Percentiles rank a stretch among this genome's conserved stretches.
phyloP scores from a whole-genome alignment of 208 protist genomes.

The Trichomonas vaginalis region DNA sequence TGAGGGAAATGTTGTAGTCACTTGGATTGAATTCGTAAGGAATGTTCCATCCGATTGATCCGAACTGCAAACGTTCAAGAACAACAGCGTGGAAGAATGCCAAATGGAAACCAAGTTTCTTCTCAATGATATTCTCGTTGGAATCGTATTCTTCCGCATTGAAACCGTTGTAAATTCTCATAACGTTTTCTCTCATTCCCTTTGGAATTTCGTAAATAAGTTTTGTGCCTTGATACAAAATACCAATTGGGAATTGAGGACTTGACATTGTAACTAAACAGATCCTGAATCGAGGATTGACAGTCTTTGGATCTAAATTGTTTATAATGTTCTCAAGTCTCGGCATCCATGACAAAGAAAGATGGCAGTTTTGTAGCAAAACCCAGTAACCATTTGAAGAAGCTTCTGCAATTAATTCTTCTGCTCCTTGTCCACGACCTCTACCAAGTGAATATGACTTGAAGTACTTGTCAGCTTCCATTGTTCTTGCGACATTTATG shows the following conservation, averaged over 20 bases:
- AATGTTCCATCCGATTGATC: constrained; percentile 81
- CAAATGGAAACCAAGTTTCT: constrained; percentile 77
- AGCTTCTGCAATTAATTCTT: constrained; percentile 66
- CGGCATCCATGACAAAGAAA: constrained; percentile 24
- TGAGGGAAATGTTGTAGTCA: constrained; percentile 75
- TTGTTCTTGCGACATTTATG: constrained; percentile 61
- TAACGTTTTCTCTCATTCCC: constrained; percentile 75
- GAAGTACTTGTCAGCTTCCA: constrained; percentile 49
- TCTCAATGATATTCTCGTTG: constrained; percentile 39
- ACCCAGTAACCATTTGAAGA: constrained; percentile 53
- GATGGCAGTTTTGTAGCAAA: constrained; percentile 58
- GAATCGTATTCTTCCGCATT: not conserved
- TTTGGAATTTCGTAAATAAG: constrained; percentile 94
- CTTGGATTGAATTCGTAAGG: constrained; percentile 91
- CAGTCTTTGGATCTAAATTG: constrained; percentile 30
- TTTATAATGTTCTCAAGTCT: not conserved
- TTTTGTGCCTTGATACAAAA: constrained; percentile 89
- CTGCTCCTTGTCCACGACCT: constrained; percentile 72
- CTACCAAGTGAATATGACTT: constrained; percentile 74
- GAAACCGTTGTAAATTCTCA: constrained; percentile 55
- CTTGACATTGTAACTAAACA: constrained; percentile 90
- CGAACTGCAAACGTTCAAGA: constrained; percentile 59
- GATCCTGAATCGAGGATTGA: constrained; percentile 79
- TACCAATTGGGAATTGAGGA: constrained; percentile 73
- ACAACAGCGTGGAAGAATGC: constrained; percentile 86